These are phyloP conservation scores for Blastobotrys persicus DNA, from an alignment of 1,139 yeast genomes.

Conservation along the genomic window DNA sequence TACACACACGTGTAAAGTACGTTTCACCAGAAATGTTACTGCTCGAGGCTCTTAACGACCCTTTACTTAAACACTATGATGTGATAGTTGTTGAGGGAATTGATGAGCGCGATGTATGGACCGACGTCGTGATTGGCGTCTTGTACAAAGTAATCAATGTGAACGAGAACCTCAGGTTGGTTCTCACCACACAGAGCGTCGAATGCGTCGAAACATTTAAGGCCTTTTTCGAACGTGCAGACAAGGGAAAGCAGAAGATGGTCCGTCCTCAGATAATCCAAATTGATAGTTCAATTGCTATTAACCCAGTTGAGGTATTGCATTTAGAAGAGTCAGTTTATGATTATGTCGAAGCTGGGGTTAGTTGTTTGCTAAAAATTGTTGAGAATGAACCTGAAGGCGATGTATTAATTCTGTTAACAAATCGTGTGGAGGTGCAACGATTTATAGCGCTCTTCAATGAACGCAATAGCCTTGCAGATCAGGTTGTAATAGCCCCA, in stretches of 20 bases:
- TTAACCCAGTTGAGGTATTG: conserved; percentile 64
- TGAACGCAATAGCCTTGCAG: background rate
- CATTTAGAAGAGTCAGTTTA: conserved; percentile 70
- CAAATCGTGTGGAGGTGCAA: background rate
- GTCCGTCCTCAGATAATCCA: background rate
- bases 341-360: conserved; percentile 72
- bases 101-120: conserved; percentile 74
- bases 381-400: conserved; percentile 56
- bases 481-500: background rate
- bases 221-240: conserved; percentile 46
- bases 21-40: conserved; percentile 76
- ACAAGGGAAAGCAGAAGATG: conserved; percentile 6
- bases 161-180: conserved; percentile 44
- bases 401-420: conserved; percentile 67
- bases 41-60: conserved; percentile 67
- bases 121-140: conserved; percentile 74
- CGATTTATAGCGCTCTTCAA: background rate
- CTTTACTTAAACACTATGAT: conserved; percentile 59
- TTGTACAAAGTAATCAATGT: conserved; percentile 47
- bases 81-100: conserved; percentile 87
- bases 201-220: conserved; percentile 49
- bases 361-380: conserved; percentile 71
- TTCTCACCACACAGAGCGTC: conserved; percentile 35
- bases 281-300: background rate
- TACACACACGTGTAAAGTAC: conserved; percentile 61